phyloP scores from a whole-genome alignment of 768 basidiomycete genomes.

The Megacollybia marginata region DNA sequence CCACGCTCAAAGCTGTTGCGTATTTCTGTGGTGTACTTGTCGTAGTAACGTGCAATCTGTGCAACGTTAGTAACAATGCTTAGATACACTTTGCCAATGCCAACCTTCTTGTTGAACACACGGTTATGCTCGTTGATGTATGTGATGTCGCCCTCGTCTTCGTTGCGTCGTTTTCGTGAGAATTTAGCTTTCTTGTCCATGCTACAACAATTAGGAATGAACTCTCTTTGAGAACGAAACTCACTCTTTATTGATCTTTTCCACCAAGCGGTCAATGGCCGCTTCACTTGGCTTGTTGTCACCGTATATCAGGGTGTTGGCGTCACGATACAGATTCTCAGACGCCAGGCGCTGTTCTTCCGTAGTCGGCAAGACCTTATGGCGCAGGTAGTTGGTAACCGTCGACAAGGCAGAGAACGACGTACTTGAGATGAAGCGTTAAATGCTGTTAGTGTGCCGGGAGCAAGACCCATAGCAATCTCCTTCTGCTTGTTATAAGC shows the following conservation, averaged over 20 bases:
- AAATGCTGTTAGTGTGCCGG: slow-evolving; percentile 63
- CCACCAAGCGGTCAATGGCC: slow-evolving; percentile 85
- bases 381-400: slow-evolving; percentile 6
- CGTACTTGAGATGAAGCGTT: slow-evolving; percentile 38
- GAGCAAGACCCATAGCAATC: slow-evolving; percentile 64
- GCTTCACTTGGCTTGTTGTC: slow-evolving; percentile 95
- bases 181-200: slow-evolving; percentile 88
- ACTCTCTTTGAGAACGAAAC: slow-evolving; percentile 22
- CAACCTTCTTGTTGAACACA: slow-evolving; percentile 95
- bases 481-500: slow-evolving; percentile 90
- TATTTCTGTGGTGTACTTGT: slow-evolving; percentile 95
- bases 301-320: slow-evolving; percentile 87
- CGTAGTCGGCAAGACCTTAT: slow-evolving; percentile 43
- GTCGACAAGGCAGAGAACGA: background rate
- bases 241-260: slow-evolving; percentile 90
- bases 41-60: slow-evolving; percentile 90
- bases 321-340: slow-evolving; percentile 87
- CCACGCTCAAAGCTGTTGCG: slow-evolving; percentile 97
- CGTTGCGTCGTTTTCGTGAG: slow-evolving; percentile 83
- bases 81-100: slow-evolving; percentile 3
- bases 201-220: slow-evolving; percentile 30
- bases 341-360: slow-evolving; percentile 62
- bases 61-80: slow-evolving; percentile 1
- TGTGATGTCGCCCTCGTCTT: slow-evolving; percentile 93
- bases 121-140: slow-evolving; percentile 99